These are phyloP conservation scores for Acanthamoeba castellanii DNA, from an alignment of 208 protist species.

Conservation along the genomic window DNA sequence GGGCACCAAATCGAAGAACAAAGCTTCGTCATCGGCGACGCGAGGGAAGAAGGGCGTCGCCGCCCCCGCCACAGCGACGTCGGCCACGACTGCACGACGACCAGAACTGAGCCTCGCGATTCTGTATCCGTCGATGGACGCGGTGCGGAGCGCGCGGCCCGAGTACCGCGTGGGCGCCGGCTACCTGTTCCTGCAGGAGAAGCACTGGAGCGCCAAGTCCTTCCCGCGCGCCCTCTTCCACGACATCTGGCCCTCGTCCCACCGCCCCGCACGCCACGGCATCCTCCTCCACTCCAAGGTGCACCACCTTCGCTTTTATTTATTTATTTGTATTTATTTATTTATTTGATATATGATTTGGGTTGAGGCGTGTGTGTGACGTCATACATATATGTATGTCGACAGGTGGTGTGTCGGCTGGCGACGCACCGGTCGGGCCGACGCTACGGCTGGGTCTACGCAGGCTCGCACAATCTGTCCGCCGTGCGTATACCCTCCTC, in stretches of 20 bases:
- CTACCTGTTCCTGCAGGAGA: constrained; percentile 38
- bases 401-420: background rate
- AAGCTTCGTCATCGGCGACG: too few relatives aligned
- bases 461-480: constrained; percentile 78
- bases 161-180: constrained; percentile 4
- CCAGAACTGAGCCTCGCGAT: background rate
- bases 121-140: constrained; percentile 20
- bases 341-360: too few relatives aligned
- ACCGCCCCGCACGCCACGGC: background rate
- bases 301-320: too few relatives aligned
- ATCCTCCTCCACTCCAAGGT: constrained; percentile 44
- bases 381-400: background rate
- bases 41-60: too few relatives aligned
- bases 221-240: constrained; percentile 21
- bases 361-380: background rate
- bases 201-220: background rate
- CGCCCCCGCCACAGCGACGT: too few relatives aligned
- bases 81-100: too few relatives aligned
- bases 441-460: constrained; percentile 78
- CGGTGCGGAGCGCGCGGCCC: background rate
- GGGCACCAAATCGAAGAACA: too few relatives aligned
- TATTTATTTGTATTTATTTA: too few relatives aligned
- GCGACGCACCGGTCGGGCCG: background rate
- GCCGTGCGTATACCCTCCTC: constrained; percentile 19
- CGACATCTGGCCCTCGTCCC: constrained; percentile 16